Conservation (phyloP, 2,329 filamentous ascomycete genomes). For the Penicillium sp. region DNA sequence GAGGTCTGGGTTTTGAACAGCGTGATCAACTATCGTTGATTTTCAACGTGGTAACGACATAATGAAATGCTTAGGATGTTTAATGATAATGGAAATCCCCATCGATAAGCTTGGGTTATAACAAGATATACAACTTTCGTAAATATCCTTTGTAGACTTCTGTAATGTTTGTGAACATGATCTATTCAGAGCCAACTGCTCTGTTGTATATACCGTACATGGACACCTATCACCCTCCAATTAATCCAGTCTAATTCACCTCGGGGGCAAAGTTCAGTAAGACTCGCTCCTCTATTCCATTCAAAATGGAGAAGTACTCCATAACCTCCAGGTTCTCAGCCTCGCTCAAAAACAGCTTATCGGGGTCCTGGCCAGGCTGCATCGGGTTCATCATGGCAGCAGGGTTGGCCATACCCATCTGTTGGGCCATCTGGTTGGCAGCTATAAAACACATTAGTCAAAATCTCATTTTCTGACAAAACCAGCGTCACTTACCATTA, state of each 20-base stretch:
- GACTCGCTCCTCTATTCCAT: constrained; percentile 83
- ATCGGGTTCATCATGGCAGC: constrained; percentile 71
- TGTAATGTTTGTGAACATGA: neutral
- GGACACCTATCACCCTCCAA: neutral
- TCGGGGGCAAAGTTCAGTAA: constrained; percentile 52
- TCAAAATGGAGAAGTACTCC: constrained; percentile 88
- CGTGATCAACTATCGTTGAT: constrained; percentile 55
- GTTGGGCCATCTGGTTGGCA: constrained; percentile 85
- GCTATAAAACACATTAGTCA: constrained; percentile 53
- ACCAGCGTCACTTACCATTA: constrained; percentile 67
- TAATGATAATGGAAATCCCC: neutral
- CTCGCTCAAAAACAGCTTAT: constrained; percentile 91
- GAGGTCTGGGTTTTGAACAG: constrained; percentile 78
- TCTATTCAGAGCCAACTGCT: constrained; percentile 3
- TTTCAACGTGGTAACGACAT: constrained; percentile 7
- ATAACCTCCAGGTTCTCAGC: constrained; percentile 94
- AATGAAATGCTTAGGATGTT: constrained; percentile 1
- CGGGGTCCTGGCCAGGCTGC: constrained; percentile 87
- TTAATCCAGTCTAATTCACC: constrained; percentile 2
- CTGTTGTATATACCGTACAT: constrained; percentile 2
- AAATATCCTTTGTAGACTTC: neutral
- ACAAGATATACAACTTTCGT: neutral
- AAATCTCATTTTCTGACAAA: neutral
- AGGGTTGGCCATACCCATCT: constrained; percentile 74
- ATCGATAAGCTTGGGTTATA: neutral